Conservation (phyloP, 2,329 filamentous ascomycete genomes). For the Fusarium temperatum region DNA sequence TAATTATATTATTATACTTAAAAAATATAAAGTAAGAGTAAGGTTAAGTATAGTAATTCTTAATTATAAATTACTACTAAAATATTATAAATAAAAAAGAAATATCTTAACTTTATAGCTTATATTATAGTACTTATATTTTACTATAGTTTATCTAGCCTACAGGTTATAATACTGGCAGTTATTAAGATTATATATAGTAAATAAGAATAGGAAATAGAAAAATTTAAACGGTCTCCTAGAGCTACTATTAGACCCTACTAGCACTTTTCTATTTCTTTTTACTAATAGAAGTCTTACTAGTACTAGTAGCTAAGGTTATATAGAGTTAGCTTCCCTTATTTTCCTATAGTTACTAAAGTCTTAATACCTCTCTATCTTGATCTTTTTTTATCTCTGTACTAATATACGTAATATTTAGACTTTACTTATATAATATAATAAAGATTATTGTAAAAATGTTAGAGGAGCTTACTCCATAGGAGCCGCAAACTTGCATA, state of each 20-base stretch:
- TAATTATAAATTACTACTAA: too few relatives aligned
- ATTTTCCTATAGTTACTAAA: neutral
- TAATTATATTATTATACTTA: too few relatives aligned
- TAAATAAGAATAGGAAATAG: neutral
- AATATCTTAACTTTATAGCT: too few relatives aligned
- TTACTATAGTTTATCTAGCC: neutral
- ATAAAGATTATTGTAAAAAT: neutral
- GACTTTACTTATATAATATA: neutral
- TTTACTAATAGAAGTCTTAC: too few relatives aligned
- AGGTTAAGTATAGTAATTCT: too few relatives aligned
- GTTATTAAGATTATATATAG: neutral
- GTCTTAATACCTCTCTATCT: neutral
- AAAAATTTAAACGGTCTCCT: neutral
- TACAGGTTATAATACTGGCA: neutral
- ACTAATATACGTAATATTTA: neutral
- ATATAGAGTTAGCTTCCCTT: neutral
- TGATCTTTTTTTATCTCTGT: neutral
- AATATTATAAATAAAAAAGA: too few relatives aligned
- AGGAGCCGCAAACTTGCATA: neutral
- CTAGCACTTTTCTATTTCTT: too few relatives aligned
- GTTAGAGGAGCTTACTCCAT: accelerated
- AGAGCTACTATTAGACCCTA: neutral
- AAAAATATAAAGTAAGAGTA: too few relatives aligned
- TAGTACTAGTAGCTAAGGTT: neutral
- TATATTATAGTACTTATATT: too few relatives aligned